Evolutionary conservation across 371 early-diverging fungal species (phyloP), one percentile per base, ranked within the genome.

Genomic region (Lichtheimia corymbifera): DNA sequence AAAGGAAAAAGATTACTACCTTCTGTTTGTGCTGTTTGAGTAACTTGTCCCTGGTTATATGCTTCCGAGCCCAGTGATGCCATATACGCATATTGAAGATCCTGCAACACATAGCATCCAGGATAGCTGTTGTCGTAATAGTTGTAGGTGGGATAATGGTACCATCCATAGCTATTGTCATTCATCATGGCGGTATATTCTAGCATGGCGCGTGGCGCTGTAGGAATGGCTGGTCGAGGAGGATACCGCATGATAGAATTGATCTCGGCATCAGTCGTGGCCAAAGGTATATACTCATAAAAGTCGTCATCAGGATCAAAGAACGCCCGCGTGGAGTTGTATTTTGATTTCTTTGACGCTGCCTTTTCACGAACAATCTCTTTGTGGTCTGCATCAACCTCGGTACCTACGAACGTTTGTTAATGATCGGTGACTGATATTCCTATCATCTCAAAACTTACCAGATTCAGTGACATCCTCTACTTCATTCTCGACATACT

Each of bases 221-320:
- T 70, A 15, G 74, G 74, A 50, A 71, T 65, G 1, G 42, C 57
- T 1, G 67, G 53, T 6, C 55, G 50, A 42, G 77, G 74, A 15
- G 67, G 70, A 41, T 57, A 73, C 22, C 61, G 53, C 57, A 67
- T 45, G 15, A 62, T 52, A 50, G 62, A 58, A 4, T 64, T 53
- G n/a, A 73, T 54, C n/a, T 71, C 74, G 18, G 57, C 51, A 2
- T 45, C 7, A 20, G 47, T 43, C 0, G 68, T 62, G 53, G 65
- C 40, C 12, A 67, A 47, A 12, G 72, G 52, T 7, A 77, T 44
- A 44, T 77, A 65, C 44, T 73, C 78, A 53, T 74, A 74, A 18
- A 62, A 71, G 28, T 77, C 78, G 35, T 77, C 64, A 20, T 74
- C 72, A 5, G 72, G 72, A 61, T 77, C 78, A 61, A 74, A 70